Percentiles rank a stretch among this genome's conserved stretches.
Evolutionary conservation across 1,284 basidiomycete species (phyloP).

Genomic region (Cystobasidium sp.): DNA sequence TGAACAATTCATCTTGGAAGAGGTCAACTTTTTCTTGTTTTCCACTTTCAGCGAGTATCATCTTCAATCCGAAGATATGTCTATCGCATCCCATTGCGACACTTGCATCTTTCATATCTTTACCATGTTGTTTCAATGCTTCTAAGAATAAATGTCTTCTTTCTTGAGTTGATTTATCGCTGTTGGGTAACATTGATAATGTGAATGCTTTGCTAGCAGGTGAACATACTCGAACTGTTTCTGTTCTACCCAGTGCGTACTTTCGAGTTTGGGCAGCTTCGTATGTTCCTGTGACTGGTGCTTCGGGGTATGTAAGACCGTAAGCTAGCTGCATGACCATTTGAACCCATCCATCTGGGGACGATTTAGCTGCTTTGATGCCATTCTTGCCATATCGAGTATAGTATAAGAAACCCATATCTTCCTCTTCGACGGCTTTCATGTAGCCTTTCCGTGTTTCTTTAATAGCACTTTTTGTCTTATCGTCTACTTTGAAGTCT

Average conservation of each 20-base stretch:
- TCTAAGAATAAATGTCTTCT: constrained; percentile 66
- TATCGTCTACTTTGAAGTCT: constrained; percentile 68
- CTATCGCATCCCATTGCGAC: constrained; percentile 78
- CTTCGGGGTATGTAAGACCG: constrained; percentile 57
- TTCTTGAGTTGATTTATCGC: constrained; percentile 57
- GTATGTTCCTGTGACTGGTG: constrained; percentile 60
- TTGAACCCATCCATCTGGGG: constrained; percentile 91
- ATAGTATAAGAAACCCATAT: constrained; percentile 70
- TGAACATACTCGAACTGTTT: constrained; percentile 79
- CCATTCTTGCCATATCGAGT: constrained; percentile 76
- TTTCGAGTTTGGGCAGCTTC: constrained; percentile 83
- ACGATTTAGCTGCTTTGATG: constrained; percentile 83
- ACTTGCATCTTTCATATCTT: constrained; percentile 71
- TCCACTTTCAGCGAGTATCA: constrained; percentile 49
- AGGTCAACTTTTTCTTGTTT: constrained; percentile 69
- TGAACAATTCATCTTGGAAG: constrained; percentile 73
- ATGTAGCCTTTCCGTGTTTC: constrained; percentile 66
- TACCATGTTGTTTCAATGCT: constrained; percentile 73
- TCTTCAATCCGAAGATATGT: constrained; percentile 69
- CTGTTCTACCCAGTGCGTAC: constrained; percentile 84
- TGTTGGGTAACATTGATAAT: constrained; percentile 69
- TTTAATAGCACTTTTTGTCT: constrained; percentile 62
- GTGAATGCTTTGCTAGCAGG: constrained; percentile 74
- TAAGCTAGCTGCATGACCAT: constrained; percentile 86
- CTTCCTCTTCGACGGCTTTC: constrained; percentile 66